Base-by-base conservation (phyloP, 148 eudicot species). In the Agrostemma githago region DNA sequence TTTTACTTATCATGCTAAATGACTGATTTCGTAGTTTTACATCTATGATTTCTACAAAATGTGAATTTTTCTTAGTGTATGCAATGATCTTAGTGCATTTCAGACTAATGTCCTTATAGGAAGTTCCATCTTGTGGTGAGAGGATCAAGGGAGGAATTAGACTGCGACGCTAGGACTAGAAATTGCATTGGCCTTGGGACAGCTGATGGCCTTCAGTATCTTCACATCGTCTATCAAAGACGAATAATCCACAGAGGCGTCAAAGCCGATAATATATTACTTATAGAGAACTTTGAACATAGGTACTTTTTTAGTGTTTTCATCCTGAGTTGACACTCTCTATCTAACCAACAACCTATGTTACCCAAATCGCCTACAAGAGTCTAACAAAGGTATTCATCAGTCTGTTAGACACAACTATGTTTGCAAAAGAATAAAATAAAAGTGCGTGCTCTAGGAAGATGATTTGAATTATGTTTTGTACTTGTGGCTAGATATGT, bases 231-330 rank as follows among this genome's bases (percentile, higher is more conserved):
- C 53, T 94, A 97, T 78, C 92, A 83, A 72, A 84, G 92, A 72
- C 81, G 97, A 81, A 89, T 93, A 37, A 93, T 93, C 71, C 98
- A 93, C 73, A 85, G 98, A 82, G 98, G 91, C 83, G 89, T 94
- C 46, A 94, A 94, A 84, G 87, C 95, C 41, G 95, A 86, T 76
- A 94, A 94, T 72, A 83, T 94, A 80, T 76, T 94, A 42, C 92
- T 94, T 56, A 84, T 95, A 26, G 34, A 26, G 34, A 26, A 26
- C 34, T 26, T 26, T 26, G 34, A 26, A 26, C 34, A 1, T 26
- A 4, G 89, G 95, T 93, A 85, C 66, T 48, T 42, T 68, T 74
- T 26, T 66, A 63, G 67, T 40, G 21, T 65, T 69, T 19, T 8
- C 3, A 74, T 44, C 39, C 59, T 14, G 41, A 42, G 37, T 42